These are phyloP conservation scores for Epichloe typhina DNA, from an alignment of 2,329 filamentous ascomycete genomes.

Conservation along the genomic window DNA sequence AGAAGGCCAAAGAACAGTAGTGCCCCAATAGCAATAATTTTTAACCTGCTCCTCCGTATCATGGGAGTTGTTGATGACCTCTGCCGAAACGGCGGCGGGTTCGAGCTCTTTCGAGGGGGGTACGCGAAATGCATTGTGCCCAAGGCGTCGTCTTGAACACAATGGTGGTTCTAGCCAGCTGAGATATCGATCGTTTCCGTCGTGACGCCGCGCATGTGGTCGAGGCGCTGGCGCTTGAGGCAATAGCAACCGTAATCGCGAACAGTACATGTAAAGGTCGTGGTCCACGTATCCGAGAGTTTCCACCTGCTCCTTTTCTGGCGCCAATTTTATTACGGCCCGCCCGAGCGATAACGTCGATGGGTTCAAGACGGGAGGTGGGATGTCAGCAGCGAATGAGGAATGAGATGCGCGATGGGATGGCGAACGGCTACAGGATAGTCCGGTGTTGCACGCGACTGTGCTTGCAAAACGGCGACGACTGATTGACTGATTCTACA, in stretches of 20 bases:
- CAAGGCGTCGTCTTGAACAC: background rate
- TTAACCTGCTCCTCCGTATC: conserved; percentile 49
- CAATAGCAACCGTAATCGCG: background rate
- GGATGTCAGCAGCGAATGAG: background rate
- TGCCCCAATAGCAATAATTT: conserved; percentile 40
- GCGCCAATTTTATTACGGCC: background rate
- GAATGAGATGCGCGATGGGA: background rate
- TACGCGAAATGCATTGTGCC: conserved; percentile 76
- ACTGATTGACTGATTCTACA: background rate
- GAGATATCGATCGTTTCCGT: background rate
- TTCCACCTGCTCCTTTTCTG: background rate
- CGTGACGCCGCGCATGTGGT: background rate
- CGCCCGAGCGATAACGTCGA: background rate
- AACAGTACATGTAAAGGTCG: background rate
- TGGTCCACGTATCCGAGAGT: background rate
- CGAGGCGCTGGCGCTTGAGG: background rate
- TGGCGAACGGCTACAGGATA: background rate
- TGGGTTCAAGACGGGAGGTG: background rate
- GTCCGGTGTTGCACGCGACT: background rate
- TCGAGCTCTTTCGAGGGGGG: conserved; percentile 76
- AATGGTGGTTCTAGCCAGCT: background rate
- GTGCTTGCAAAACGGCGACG: background rate
- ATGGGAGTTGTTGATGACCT: conserved; percentile 40
- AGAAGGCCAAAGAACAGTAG: conserved; percentile 44
- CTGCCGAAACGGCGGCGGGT: conserved; percentile 56